phyloP scores from a whole-genome alignment of 1,284 basidiomycete species.

The Rhodotorula sp. region DNA sequence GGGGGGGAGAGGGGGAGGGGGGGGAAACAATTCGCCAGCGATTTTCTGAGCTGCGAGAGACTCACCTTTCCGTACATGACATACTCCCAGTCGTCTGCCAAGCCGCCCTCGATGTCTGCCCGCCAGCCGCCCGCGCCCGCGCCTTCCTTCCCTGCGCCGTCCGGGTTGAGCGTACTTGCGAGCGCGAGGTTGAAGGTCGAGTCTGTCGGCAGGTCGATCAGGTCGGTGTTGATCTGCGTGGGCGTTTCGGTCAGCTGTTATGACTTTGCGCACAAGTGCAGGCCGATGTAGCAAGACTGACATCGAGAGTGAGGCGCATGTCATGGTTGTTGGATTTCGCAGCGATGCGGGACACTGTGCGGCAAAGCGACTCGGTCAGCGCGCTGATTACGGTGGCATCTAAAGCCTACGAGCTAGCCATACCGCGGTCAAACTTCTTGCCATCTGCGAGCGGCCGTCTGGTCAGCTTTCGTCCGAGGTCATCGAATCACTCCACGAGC shows the following conservation, averaged over 20 bases:
- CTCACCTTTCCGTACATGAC: constrained; percentile 97
- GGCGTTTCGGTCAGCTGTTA: background rate
- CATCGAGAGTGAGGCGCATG: constrained; percentile 83
- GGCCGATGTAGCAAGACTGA: constrained; percentile 13
- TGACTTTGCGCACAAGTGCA: too few relatives aligned
- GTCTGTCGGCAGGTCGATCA: constrained; percentile 64
- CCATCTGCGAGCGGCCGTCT: constrained; percentile 57
- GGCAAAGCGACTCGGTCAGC: background rate
- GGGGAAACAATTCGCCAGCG: too few relatives aligned
- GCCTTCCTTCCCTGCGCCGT: constrained; percentile 65
- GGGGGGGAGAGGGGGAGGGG: too few relatives aligned
- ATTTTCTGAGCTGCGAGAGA: background rate
- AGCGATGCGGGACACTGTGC: constrained; percentile 74
- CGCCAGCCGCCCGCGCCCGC: constrained; percentile 71
- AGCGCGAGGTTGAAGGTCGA: constrained; percentile 72
- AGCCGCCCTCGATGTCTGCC: constrained; percentile 77
- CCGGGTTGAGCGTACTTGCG: constrained; percentile 73
- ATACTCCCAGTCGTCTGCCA: constrained; percentile 97
- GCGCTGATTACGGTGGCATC: constrained; percentile 1
- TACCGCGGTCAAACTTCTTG: constrained; percentile 95
- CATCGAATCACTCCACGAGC: background rate
- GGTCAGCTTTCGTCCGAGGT: constrained; percentile 1
- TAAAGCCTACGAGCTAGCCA: constrained; percentile 34
- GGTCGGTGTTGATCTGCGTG: constrained; percentile 72
- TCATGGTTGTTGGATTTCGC: constrained; percentile 80